A percentile compares a stretch with the other conserved stretches of the same genome.
These are phyloP conservation scores for Boletus sensibilis DNA, from an alignment of 768 basidiomycete genomes.

Conservation along the genomic window DNA sequence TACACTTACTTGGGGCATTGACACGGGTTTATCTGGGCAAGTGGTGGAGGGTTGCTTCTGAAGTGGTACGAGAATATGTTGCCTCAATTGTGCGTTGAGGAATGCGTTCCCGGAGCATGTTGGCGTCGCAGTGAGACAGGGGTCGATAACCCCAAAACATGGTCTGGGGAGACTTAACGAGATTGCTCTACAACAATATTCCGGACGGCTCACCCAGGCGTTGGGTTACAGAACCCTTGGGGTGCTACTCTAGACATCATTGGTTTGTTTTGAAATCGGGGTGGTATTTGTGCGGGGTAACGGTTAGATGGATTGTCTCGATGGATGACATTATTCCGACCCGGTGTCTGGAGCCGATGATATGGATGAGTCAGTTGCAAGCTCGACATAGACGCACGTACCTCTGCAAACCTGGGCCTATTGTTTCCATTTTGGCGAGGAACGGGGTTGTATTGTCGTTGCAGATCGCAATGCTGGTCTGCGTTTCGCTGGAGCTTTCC, in stretches of 20 bases:
- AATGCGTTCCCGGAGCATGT: not conserved
- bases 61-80: not conserved
- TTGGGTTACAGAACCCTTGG: not conserved
- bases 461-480: not conserved
- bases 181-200: not conserved
- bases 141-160: not conserved
- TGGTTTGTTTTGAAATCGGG: slow-evolving; percentile 7
- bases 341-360: not conserved
- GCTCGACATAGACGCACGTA: not conserved
- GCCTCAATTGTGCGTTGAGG: slow-evolving; percentile 6
- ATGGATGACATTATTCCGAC: not conserved
- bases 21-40: not conserved
- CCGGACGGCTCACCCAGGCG: slow-evolving; percentile 4
- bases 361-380: not conserved
- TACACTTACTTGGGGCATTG: slow-evolving; percentile 3
- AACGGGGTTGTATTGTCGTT: not conserved
- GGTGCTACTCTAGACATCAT: not conserved
- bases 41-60: not conserved
- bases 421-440: not conserved
- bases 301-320: not conserved
- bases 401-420: not conserved
- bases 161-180: slow-evolving; percentile 7
- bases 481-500: not conserved
- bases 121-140: not conserved
- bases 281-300: not conserved